Evolutionary conservation across 495 filamentous ascomycete species (phyloP), one percentile per base, ranked within the genome.

Genomic region (Ramalina intermedia): DNA sequence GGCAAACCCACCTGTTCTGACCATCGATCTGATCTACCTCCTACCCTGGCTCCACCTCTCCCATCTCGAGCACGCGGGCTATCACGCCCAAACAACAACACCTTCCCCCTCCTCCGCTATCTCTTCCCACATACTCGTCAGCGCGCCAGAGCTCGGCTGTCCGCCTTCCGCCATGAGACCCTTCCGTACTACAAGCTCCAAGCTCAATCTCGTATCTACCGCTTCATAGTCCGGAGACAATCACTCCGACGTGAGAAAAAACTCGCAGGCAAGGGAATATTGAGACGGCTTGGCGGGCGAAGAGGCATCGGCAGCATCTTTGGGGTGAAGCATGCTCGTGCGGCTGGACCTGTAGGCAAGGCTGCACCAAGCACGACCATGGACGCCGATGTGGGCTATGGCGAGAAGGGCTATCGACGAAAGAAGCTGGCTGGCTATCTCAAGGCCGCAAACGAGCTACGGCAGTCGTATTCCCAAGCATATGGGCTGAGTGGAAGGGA

Each of bases 361-460:
- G 21, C 14, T 24, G 24, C 21, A 50, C 18, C 20, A 13, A 11
- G 24, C 9, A 38, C 37, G 36, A 52, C 48, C 20, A 56, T 43
- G 47, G 20, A 56, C 29, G 66, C 58, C 61, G 63, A 58, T 0
- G 39, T 55, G 21, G 55, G 56, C 8, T 55, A 55, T 36, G 60
- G 58, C 37, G 84, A 85, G 58, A 67, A 71, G 18, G 87, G 89
- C 2, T 66, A 78, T 12, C 66, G 87, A 41, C 74, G 91, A 50
- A 82, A 75, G 62, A 94, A 83, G 72, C 63, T 96, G 14, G 86
- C 83, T 23, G 87, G 83, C 13, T 93, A 89, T 58, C 63, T 91
- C 23, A 86, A 85, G 36, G 87, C 89, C 27, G 93, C 90, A 17
- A 93, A 87, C 55, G 89, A 96, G 65, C 64, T 96, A 52, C 77